These are phyloP conservation scores for Histomonas meleagridis DNA, from an alignment of 208 protist species.

Conservation along the genomic window DNA sequence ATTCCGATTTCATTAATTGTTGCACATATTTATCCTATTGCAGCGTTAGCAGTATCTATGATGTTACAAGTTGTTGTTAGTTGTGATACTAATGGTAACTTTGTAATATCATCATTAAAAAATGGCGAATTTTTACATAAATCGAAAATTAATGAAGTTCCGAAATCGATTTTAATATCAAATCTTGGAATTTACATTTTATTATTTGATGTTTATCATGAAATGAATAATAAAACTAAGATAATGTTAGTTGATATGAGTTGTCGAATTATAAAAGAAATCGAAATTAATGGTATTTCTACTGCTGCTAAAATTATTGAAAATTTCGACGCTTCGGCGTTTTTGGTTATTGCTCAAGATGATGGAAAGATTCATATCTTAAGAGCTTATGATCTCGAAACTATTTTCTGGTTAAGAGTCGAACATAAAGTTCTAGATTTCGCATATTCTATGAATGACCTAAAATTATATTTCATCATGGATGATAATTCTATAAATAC, in stretches of 20 bases:
- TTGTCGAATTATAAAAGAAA: neutral
- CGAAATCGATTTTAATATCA: neutral
- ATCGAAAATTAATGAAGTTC: neutral
- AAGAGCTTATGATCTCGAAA: neutral
- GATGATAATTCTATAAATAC: neutral
- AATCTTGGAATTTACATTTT: neutral
- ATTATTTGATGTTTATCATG: neutral
- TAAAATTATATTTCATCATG: neutral
- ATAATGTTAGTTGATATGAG: neutral
- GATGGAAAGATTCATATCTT: neutral
- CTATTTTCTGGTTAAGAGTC: neutral
- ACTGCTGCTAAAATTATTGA: neutral
- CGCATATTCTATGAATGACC: neutral
- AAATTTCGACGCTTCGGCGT: neutral
- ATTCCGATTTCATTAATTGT: neutral
- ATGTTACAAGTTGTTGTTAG: neutral
- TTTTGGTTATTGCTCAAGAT: neutral
- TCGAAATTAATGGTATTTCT: neutral
- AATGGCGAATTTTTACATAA: neutral
- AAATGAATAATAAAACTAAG: neutral
- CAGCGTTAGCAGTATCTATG: neutral
- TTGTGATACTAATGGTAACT: neutral
- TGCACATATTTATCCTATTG: neutral
- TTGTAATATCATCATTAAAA: neutral
- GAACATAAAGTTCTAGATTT: neutral